These are phyloP conservation scores for Buxus sempervirens DNA, from an alignment of 164 flowering plant genomes.

Conservation along the genomic window DNA sequence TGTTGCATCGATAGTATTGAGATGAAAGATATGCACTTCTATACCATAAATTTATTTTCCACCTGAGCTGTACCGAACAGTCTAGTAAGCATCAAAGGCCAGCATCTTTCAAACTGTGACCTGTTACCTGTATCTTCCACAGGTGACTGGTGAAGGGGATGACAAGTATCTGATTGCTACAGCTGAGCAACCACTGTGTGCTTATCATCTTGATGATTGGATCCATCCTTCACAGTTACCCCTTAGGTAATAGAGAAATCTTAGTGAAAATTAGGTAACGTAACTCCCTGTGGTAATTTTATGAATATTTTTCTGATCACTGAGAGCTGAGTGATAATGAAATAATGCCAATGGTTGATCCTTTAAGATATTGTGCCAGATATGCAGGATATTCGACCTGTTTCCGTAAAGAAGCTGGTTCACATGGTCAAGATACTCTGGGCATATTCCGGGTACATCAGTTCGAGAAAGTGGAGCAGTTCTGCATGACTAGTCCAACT, in stretches of 20 bases:
- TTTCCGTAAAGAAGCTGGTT: slow-evolving; percentile 98
- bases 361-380: slow-evolving; percentile 30
- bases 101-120: too few relatives aligned
- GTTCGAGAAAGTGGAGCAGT: too few relatives aligned
- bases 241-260: slow-evolving; percentile 34
- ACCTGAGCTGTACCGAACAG: too few relatives aligned
- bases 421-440: slow-evolving; percentile 92
- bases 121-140: not conserved
- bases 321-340: not conserved
- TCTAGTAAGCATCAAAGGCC: too few relatives aligned
- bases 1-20: too few relatives aligned
- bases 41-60: too few relatives aligned
- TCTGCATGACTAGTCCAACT: slow-evolving; percentile 55
- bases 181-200: slow-evolving; percentile 96
- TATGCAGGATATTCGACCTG: slow-evolving; percentile 96
- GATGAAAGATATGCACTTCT: too few relatives aligned
- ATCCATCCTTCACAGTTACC: slow-evolving; percentile 90
- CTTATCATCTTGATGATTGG: slow-evolving; percentile 93
- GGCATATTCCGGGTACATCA: slow-evolving; percentile 82
- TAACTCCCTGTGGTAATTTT: slow-evolving; percentile 11
- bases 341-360: slow-evolving; percentile 3
- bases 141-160: slow-evolving; percentile 98
- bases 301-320: not conserved
- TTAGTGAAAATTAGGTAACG: too few relatives aligned
- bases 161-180: slow-evolving; percentile 96